Percentiles rank a stretch among this genome's conserved stretches.
These are phyloP conservation scores for Pichia sp. DNA, from an alignment of 1,139 yeast species.

Conservation along the genomic window DNA sequence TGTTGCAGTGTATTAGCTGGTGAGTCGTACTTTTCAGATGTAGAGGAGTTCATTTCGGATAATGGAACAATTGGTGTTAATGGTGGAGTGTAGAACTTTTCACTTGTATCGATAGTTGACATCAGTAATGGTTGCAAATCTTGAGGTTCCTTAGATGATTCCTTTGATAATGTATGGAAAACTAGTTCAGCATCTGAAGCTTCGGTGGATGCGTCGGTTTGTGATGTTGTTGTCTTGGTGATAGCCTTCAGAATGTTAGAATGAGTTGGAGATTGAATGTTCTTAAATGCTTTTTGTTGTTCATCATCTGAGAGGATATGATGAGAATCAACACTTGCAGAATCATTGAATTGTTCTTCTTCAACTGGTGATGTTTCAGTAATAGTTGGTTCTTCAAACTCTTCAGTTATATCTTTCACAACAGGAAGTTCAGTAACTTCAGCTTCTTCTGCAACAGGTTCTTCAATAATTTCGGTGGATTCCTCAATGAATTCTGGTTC, in stretches of 20 bases:
- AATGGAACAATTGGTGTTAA: slow-evolving; percentile 7
- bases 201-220: background rate
- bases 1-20: slow-evolving; percentile 4
- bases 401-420: too few species aligned
- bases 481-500: too few species aligned
- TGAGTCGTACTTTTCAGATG: background rate
- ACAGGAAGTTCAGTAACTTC: too few species aligned
- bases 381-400: too few species aligned
- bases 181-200: slow-evolving; percentile 8
- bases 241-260: background rate
- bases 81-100: slow-evolving; percentile 13
- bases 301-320: background rate
- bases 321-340: background rate
- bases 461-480: background rate
- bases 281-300: background rate
- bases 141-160: background rate
- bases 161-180: slow-evolving; percentile 3
- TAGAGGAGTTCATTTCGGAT: background rate
- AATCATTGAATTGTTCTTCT: background rate
- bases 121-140: background rate
- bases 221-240: background rate
- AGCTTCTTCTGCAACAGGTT: background rate
- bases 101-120: background rate
- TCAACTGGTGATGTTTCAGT: too few species aligned
- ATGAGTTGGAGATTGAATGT: background rate